Evolutionary conservation across 208 protist genomes (phyloP).

Genomic region (Leishmania tropica): DNA sequence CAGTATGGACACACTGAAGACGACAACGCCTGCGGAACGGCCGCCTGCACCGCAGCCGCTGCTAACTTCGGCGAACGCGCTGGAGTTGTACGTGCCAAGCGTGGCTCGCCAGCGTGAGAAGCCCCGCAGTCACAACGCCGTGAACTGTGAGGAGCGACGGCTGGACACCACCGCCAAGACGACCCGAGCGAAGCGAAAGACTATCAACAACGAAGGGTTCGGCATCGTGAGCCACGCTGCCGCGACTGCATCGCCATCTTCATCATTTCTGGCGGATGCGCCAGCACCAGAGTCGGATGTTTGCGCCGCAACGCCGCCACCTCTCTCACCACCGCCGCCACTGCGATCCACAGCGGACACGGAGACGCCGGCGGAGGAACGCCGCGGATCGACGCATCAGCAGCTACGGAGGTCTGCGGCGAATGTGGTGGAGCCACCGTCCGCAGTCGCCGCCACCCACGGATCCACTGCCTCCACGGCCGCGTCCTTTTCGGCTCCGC

Average conservation of each 20-base stretch:
- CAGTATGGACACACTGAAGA: not conserved
- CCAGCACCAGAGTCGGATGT: not conserved
- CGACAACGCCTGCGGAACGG: not conserved
- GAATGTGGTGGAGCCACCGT: not conserved
- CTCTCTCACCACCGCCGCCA: not conserved
- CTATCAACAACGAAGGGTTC: not conserved
- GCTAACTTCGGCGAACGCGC: not conserved
- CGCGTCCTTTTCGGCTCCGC: not conserved
- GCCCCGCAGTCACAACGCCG: not conserved
- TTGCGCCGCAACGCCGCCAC: not conserved
- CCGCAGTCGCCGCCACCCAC: not conserved
- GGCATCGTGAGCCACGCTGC: not conserved
- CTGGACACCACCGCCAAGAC: not conserved
- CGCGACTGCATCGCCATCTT: not conserved
- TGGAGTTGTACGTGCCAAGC: slow-evolving; percentile 19
- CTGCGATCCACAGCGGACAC: not conserved
- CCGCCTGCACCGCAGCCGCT: not conserved
- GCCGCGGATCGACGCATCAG: not conserved
- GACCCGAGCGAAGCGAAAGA: not conserved
- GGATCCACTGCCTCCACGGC: not conserved
- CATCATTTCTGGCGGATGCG: not conserved
- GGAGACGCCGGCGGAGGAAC: not conserved
- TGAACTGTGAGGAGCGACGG: not conserved
- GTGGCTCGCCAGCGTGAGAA: slow-evolving; percentile 12
- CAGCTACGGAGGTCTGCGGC: not conserved